Evolutionary conservation across 768 basidiomycete genomes (phyloP).

Genomic region (Mrakia hoshinonis): DNA sequence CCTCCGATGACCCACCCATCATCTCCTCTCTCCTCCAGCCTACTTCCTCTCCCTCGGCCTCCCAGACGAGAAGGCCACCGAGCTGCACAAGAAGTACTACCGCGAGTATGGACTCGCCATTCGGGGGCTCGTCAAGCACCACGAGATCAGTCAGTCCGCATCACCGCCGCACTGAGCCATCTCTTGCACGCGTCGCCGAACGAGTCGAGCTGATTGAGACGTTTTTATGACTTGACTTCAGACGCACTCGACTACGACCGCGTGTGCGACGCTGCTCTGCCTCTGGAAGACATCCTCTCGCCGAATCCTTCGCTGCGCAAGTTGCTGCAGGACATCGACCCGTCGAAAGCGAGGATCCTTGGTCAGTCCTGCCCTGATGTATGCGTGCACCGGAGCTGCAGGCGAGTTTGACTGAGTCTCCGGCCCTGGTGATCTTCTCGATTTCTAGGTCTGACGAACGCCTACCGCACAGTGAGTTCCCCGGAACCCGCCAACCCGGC

Average conservation of each 20-base stretch:
- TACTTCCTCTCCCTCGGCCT: conserved; percentile 68
- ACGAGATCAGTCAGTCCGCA: conserved; percentile 54
- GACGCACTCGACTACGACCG: conserved; percentile 77
- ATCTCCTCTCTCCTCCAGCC: conserved; percentile 42
- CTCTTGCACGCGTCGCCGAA: background rate
- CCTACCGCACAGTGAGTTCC: conserved; percentile 58
- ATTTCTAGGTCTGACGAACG: conserved; percentile 51
- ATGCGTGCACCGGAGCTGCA: background rate
- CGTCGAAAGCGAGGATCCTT: conserved; percentile 53
- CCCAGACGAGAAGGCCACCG: conserved; percentile 58
- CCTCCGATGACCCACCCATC: conserved; percentile 12
- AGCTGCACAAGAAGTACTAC: conserved; percentile 64
- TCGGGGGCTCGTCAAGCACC: conserved; percentile 65
- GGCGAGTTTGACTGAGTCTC: background rate
- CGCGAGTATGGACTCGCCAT: conserved; percentile 72
- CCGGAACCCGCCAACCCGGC: background rate
- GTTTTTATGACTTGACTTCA: conserved; percentile 34
- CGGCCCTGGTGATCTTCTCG: too few species aligned
- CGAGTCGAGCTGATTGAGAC: background rate
- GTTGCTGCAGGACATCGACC: conserved; percentile 70
- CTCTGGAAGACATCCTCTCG: conserved; percentile 67
- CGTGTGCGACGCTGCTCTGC: conserved; percentile 74
- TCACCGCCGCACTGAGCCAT: background rate
- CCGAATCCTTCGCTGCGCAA: conserved; percentile 56
- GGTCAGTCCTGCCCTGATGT: background rate